These are phyloP conservation scores for Mortierella sp. DNA, from an alignment of 371 early-diverging fungal genomes.

Conservation along the genomic window DNA sequence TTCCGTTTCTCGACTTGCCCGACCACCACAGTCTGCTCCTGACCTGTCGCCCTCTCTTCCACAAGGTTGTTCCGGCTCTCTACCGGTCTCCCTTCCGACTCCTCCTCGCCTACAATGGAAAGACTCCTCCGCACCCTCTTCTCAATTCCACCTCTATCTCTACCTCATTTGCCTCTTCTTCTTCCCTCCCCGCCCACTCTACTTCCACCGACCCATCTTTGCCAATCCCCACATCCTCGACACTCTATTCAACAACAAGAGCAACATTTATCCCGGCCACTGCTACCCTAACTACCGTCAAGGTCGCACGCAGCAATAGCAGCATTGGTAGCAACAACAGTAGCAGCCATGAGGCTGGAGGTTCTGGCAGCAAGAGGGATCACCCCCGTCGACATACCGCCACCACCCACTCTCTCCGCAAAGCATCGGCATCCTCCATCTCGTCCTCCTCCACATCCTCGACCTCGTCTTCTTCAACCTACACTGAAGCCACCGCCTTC, in stretches of 20 bases:
- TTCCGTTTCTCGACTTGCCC: slow-evolving; percentile 33
- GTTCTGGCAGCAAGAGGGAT: background rate
- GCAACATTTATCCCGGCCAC: background rate
- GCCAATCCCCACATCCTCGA: background rate
- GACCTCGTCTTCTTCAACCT: slow-evolving; percentile 13
- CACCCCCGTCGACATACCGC: background rate
- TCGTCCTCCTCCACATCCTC: slow-evolving; percentile 15
- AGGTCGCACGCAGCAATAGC: background rate
- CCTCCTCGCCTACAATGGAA: slow-evolving; percentile 30
- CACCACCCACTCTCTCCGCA: background rate
- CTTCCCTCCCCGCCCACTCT: background rate
- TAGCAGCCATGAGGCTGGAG: background rate
- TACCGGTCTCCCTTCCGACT: slow-evolving; percentile 50
- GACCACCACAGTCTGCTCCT: slow-evolving; percentile 49
- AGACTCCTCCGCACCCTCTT: slow-evolving; percentile 3
- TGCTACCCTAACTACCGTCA: background rate
- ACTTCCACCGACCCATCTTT: background rate
- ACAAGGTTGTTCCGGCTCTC: slow-evolving; percentile 35
- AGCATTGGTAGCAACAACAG: background rate
- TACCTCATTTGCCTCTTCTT: background rate
- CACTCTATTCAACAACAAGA: background rate
- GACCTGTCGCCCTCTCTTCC: slow-evolving; percentile 33
- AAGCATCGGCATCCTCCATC: slow-evolving; percentile 8
- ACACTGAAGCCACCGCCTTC: slow-evolving; percentile 6
- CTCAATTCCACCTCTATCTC: background rate